phyloP scores from a whole-genome alignment of 148 eudicot genomes.

The Chenopodium berlandieri region DNA sequence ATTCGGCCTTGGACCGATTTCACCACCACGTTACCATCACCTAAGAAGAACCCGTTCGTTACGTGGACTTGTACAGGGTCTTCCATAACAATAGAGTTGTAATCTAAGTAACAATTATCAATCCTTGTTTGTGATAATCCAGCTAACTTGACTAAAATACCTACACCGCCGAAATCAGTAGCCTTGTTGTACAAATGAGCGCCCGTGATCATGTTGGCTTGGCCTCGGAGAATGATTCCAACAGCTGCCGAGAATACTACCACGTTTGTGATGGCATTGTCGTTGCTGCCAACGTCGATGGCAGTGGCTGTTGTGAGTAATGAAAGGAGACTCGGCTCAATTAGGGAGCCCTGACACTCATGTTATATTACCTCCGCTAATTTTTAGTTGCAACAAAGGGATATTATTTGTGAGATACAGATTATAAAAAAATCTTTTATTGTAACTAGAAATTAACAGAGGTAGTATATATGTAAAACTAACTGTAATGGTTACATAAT shows the following conservation, averaged over 20 bases:
- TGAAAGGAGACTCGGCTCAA: too few relatives aligned
- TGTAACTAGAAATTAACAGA: too few relatives aligned
- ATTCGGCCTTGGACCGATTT: conserved; percentile 11
- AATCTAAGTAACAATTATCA: conserved; percentile 21
- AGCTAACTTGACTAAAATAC: conserved; percentile 7
- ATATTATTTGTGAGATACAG: too few relatives aligned
- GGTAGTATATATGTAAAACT: too few relatives aligned
- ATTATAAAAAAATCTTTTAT: too few relatives aligned
- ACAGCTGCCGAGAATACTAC: conserved; percentile 7
- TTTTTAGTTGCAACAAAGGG: too few relatives aligned
- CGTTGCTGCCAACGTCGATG: conserved; percentile 13
- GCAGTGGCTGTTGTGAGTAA: not conserved
- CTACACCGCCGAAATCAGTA: conserved; percentile 12
- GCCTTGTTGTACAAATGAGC: conserved; percentile 23
- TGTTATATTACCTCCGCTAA: too few relatives aligned
- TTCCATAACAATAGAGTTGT: conserved; percentile 23
- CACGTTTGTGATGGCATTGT: conserved; percentile 17
- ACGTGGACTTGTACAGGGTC: conserved; percentile 23
- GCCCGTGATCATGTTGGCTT: conserved; percentile 20
- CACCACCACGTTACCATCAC: conserved; percentile 19
- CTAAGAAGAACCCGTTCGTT: conserved; percentile 16
- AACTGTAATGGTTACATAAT: too few relatives aligned
- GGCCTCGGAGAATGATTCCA: conserved; percentile 10
- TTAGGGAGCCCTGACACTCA: too few relatives aligned
- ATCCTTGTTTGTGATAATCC: conserved; percentile 21